These are phyloP conservation scores for Mycena chlorophos DNA, from an alignment of 768 basidiomycete species.

Conservation along the genomic window DNA sequence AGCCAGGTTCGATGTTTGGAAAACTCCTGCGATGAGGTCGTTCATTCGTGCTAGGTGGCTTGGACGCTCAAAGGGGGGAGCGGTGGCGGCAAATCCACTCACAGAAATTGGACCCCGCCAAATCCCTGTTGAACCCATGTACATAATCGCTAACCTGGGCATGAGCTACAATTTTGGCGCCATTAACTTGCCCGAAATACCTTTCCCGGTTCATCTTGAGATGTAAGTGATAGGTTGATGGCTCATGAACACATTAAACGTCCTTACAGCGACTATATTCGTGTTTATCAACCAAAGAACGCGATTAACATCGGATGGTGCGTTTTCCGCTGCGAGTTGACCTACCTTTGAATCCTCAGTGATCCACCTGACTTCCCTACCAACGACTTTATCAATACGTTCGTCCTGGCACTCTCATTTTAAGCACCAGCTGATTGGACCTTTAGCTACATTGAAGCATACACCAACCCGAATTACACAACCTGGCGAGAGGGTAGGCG, in stretches of 20 bases:
- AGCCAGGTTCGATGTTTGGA: no score
- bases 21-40: no score
- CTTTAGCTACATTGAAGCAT: conserved; percentile 33
- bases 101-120: conserved; percentile 51
- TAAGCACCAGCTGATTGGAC: not conserved
- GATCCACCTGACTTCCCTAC: conserved; percentile 64
- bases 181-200: conserved; percentile 1
- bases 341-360: not conserved
- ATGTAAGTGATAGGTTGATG: conserved; percentile 31
- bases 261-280: conserved; percentile 67
- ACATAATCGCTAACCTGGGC: conserved; percentile 31
- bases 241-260: conserved; percentile 37
- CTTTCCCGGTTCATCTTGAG: not conserved
- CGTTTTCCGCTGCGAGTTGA: not conserved
- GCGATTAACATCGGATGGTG: conserved; percentile 58
- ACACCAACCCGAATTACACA: conserved; percentile 55
- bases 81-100: conserved; percentile 49
- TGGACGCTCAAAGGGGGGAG: conserved; percentile 63
- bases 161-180: conserved; percentile 4
- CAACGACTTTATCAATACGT: conserved; percentile 58
- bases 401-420: conserved; percentile 23
- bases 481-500: conserved; percentile 39
- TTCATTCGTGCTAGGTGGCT: no score
- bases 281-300: conserved; percentile 65
- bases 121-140: conserved; percentile 68